Conservation (phyloP, 345 rosid species). For the Aethionema arabicum region DNA sequence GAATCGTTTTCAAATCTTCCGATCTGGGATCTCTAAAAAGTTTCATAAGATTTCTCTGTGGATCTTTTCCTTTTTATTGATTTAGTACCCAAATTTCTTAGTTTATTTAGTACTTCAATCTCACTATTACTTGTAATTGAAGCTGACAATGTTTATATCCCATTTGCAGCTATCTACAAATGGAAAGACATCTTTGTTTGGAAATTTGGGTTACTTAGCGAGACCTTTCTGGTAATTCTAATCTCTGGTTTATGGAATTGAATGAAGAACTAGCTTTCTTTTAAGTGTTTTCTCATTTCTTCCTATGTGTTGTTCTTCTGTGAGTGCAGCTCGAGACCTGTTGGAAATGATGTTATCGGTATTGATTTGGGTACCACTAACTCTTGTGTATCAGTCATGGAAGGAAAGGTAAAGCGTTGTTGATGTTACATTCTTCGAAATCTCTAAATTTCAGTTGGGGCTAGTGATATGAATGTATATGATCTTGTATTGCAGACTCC, state of each 20-base stretch:
- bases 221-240: slow-evolving; percentile 57
- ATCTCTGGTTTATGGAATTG: background rate
- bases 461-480: background rate
- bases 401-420: slow-evolving; percentile 46
- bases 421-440: background rate
- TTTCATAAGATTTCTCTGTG: background rate
- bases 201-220: slow-evolving; percentile 41
- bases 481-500: slow-evolving; percentile 34
- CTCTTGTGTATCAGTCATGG: slow-evolving; percentile 62
- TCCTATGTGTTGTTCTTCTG: background rate
- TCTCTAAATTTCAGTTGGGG: background rate
- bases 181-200: slow-evolving; percentile 49
- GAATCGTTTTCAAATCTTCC: background rate
- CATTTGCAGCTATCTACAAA: slow-evolving; percentile 43
- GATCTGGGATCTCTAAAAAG: slow-evolving; percentile 19
- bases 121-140: background rate
- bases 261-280: background rate
- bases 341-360: slow-evolving; percentile 54
- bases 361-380: slow-evolving; percentile 63
- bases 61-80: slow-evolving; percentile 5
- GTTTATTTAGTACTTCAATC: background rate
- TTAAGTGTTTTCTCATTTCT: background rate
- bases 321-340: slow-evolving; percentile 47
- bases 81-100: background rate
- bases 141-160: slow-evolving; percentile 11